Base-by-base conservation (phyloP, 352 stramenopile genomes). In the Phytopythium helicoides region DNA sequence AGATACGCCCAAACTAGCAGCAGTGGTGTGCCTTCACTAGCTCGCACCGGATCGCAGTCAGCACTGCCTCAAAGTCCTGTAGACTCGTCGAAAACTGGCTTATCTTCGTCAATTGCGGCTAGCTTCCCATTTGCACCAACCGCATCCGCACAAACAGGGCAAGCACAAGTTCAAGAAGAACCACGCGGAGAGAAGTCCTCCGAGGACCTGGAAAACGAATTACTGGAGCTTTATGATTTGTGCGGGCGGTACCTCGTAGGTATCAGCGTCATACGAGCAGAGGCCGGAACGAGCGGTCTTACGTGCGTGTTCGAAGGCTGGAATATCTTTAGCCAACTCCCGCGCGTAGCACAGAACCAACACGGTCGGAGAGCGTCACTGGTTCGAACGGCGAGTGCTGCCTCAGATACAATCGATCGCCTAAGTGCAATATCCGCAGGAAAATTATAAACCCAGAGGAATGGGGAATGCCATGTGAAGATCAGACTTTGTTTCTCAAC, bases 251-350 rank as follows among this genome's bases (percentile, higher is more conserved):
- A 84, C 35, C 46, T 91, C n/a, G 51, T 73, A 52, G 74, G 73
- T 25, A 37, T 87, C 10, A 69, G 76, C 19, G 58, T 78, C 46
- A 47, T 89, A 10, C 76, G 70, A 14, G 74, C 65, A 3, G 77
- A 91, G 54, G 78, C 81, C 1, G 81, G 81, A 6, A 87, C 81
- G 3, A 89, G 76, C 39, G 81, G 81, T 0, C 18, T 89, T 19
- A 73, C 70, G 3, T 74, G 80, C 18, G 51, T 76, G 9, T 37
- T 89, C 3, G 81, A 91, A 38, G 78, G 78, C 1, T 87, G 73
- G 68, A 86, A 89, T 44, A 14, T 87, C 14, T 83, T 89, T 54
- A 77, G 66, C 34, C 58, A 89, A 2, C 19, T 91, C 23, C 78
- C 81, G 1, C 76, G 70, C 16, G 63, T 81, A 33, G 55, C 64